Evolutionary conservation across 2,329 filamentous ascomycete species (phyloP), one percentile per base, ranked within the genome.

Genomic region (Monilinia vaccinii-corymbosi): DNA sequence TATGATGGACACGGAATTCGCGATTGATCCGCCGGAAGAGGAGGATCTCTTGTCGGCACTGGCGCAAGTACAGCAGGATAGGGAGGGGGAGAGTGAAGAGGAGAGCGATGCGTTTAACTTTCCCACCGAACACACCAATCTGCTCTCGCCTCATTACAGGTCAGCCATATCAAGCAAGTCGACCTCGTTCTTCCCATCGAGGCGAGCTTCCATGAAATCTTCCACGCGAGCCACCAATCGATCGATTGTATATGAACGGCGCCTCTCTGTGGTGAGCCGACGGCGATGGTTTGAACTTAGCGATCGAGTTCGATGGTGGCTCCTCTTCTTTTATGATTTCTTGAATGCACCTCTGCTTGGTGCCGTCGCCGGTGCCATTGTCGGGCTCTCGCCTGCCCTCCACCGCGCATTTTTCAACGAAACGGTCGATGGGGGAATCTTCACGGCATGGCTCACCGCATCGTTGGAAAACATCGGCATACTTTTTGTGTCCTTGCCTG

Each of bases 381-480:
- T 88, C 32, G 85, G 85, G 1, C 73, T 88, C 2, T 76, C 79
- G 0, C 84, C 84, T 0, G 67, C 77, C 0, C 73, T 88, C 0
- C 84, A 88, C 65, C 72, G 71, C 3, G 78, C 81, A 2, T 88
- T 89, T 71, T 88, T 88, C 74, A 77, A 73, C 55, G 72, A 77
- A 14, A 77, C 77, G 10, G 70, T 79, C 9, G 73, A 85, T 6
- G 85, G 85, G 7, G 84, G 86, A 1, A 81, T 85, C 60, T 79
- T 88, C 66, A 84, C 81, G 23, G 84, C 84, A 1, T 88, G 84
- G 85, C 73, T 88, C 44, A 87, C 84, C 0, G 76, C 78, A 0
- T 79, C 81, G 0, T 72, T 88, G 23, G 78, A 82, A 64, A 86
- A 84, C 59, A 76, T 87, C 25, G 85, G 85, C 3, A 75, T 78